Evolutionary conservation across 2,329 filamentous ascomycete species (phyloP).

Genomic region (Penicillium expansum): DNA sequence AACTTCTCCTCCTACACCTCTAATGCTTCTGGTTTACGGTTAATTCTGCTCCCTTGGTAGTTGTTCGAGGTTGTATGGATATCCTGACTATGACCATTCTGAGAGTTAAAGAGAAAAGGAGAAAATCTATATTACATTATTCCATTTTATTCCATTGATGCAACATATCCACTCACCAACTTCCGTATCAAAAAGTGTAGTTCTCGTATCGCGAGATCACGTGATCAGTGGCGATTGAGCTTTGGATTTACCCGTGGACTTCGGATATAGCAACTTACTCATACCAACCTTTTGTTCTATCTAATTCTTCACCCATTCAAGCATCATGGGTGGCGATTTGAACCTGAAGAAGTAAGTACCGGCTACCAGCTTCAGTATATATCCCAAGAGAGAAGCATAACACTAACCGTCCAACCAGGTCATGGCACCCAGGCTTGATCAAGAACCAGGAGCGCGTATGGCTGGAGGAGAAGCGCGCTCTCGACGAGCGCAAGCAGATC

Average conservation of each 20-base stretch:
- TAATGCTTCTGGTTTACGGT: background rate
- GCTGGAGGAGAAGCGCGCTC: constrained; percentile 85
- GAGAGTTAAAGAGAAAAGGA: background rate
- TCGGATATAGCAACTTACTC: background rate
- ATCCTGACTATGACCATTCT: background rate
- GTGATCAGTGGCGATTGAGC: constrained; percentile 3
- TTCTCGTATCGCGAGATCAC: background rate
- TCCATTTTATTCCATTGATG: background rate
- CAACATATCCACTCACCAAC: background rate
- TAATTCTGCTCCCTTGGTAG: background rate
- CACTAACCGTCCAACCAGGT: constrained; percentile 45
- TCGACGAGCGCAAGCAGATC: constrained; percentile 91
- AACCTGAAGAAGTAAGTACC: constrained; percentile 74
- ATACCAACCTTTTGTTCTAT: background rate
- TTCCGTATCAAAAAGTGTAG: background rate
- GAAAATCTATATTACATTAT: background rate
- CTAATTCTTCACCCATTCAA: background rate
- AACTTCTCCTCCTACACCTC: background rate
- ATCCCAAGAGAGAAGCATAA: constrained; percentile 1
- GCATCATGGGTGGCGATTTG: constrained; percentile 87
- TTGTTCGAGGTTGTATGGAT: background rate
- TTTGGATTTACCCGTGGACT: background rate
- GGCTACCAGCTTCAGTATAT: background rate
- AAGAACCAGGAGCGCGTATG: constrained; percentile 89
- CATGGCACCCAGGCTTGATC: constrained; percentile 88